These are phyloP conservation scores for Theileria annulata DNA, from an alignment of 169 alveolate genomes.

Conservation along the genomic window DNA sequence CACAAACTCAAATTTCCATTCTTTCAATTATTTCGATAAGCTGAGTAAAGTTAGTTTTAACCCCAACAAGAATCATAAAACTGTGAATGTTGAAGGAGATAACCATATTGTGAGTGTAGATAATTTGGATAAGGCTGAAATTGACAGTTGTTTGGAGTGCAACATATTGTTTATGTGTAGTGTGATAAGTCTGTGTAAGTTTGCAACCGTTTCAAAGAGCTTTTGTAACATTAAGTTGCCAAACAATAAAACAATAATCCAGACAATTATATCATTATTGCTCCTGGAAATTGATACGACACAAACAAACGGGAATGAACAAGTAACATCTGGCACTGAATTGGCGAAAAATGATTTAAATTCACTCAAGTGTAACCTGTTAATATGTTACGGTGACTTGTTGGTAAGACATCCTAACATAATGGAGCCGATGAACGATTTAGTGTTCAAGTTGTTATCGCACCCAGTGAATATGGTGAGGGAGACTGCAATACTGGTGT, in stretches of 20 bases:
- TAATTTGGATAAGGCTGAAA: background rate
- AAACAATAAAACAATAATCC: constrained; percentile 19
- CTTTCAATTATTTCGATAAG: constrained; percentile 5
- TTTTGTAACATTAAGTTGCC: constrained; percentile 42
- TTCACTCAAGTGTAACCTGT: constrained; percentile 63
- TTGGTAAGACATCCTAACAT: constrained; percentile 77
- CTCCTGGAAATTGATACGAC: background rate
- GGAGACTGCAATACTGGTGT: constrained; percentile 77
- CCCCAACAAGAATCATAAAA: background rate
- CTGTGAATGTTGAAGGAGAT: background rate
- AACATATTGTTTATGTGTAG: constrained; percentile 34
- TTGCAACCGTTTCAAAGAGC: constrained; percentile 56
- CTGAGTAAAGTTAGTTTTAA: background rate
- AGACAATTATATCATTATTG: constrained; percentile 49
- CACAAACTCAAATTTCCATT: constrained; percentile 6
- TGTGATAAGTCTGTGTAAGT: constrained; percentile 56
- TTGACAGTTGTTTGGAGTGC: constrained; percentile 16
- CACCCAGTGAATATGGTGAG: constrained; percentile 68
- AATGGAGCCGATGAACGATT: constrained; percentile 76
- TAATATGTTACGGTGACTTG: constrained; percentile 78
- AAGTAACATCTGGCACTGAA: background rate
- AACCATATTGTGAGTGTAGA: background rate
- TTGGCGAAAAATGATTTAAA: background rate
- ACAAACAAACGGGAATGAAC: background rate
- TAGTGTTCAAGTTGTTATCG: constrained; percentile 61